A percentile compares a stretch with the other conserved stretches of the same genome.
Conservation (phyloP, 1,284 basidiomycete species). For the Sanghuangporus weigelae region DNA sequence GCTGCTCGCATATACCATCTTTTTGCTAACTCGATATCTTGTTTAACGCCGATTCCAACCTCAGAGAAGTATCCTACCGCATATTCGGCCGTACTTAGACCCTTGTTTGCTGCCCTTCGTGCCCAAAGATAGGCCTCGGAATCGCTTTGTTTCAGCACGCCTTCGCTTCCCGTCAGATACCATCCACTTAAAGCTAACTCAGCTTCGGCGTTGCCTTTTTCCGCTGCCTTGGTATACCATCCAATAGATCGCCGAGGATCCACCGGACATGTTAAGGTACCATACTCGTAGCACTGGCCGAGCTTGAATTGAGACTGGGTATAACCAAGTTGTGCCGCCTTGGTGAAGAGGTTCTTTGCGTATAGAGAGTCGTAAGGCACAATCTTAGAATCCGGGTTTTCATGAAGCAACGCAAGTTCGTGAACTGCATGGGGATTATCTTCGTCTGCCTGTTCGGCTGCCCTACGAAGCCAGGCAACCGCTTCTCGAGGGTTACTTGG, state of each 20-base stretch:
- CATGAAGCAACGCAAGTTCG: constrained; percentile 92
- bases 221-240: constrained; percentile 98
- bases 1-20: constrained; percentile 99
- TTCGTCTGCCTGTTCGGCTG: constrained; percentile 96
- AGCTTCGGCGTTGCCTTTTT: constrained; percentile 91
- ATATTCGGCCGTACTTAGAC: constrained; percentile 91
- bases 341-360: constrained; percentile 85
- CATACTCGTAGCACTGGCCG: constrained; percentile 94
- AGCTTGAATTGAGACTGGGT: constrained; percentile 93
- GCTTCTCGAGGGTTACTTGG: constrained; percentile 87
- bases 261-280: constrained; percentile 82
- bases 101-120: constrained; percentile 88
- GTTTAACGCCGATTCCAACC: constrained; percentile 95
- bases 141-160: constrained; percentile 95
- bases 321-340: constrained; percentile 92
- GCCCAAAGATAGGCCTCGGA: constrained; percentile 98
- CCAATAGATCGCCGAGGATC: constrained; percentile 93
- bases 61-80: constrained; percentile 97
- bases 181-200: constrained; percentile 96
- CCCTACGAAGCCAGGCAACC: constrained; percentile 90
- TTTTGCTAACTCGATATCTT: constrained; percentile 94
- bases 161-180: constrained; percentile 95
- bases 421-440: constrained; percentile 98
- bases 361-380: constrained; percentile 74
- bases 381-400: constrained; percentile 61